Evolutionary conservation across 2,329 filamentous ascomycete genomes (phyloP).

Genomic region (Venturia oleaginea): DNA sequence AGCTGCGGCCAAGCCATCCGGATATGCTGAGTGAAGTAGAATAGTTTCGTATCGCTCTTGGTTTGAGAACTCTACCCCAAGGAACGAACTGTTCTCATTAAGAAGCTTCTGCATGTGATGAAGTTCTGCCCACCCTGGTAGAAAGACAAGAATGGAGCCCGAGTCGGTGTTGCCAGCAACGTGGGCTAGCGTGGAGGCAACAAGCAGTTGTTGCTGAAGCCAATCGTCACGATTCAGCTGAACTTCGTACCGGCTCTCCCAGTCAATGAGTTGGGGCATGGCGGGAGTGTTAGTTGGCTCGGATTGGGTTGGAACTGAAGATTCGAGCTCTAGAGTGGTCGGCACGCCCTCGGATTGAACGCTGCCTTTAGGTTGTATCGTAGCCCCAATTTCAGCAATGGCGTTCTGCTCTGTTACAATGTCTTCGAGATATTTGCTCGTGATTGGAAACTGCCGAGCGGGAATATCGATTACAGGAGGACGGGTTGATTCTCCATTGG

Average conservation of each 20-base stretch:
- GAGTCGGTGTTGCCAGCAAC: slow-evolving; percentile 6
- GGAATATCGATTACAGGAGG: slow-evolving; percentile 37
- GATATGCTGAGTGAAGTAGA: slow-evolving; percentile 39
- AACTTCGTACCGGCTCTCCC: slow-evolving; percentile 7
- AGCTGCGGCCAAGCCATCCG: slow-evolving; percentile 35
- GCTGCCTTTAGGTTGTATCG: slow-evolving; percentile 16
- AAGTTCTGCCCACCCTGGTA: slow-evolving; percentile 38
- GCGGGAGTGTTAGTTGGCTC: too few relatives aligned
- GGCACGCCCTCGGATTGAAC: neutral
- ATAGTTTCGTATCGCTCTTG: slow-evolving; percentile 33
- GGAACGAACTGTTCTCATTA: slow-evolving; percentile 14
- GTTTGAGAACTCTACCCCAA: slow-evolving; percentile 35
- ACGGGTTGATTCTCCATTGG: slow-evolving; percentile 22
- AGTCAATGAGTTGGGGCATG: neutral
- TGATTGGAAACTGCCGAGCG: slow-evolving; percentile 35
- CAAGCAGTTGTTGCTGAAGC: neutral
- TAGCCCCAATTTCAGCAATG: neutral
- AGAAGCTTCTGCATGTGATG: slow-evolving; percentile 18
- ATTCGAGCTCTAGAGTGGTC: neutral
- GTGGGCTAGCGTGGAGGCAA: slow-evolving; percentile 13
- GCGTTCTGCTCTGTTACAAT: slow-evolving; percentile 25
- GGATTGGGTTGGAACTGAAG: neutral
- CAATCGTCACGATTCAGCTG: neutral
- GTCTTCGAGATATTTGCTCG: slow-evolving; percentile 34
- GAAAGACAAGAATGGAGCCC: slow-evolving; percentile 37